Percentiles rank a stretch among this genome's conserved stretches.
phyloP scores from a whole-genome alignment of 139 green algal genomes.

The Micromonas pusilla region DNA sequence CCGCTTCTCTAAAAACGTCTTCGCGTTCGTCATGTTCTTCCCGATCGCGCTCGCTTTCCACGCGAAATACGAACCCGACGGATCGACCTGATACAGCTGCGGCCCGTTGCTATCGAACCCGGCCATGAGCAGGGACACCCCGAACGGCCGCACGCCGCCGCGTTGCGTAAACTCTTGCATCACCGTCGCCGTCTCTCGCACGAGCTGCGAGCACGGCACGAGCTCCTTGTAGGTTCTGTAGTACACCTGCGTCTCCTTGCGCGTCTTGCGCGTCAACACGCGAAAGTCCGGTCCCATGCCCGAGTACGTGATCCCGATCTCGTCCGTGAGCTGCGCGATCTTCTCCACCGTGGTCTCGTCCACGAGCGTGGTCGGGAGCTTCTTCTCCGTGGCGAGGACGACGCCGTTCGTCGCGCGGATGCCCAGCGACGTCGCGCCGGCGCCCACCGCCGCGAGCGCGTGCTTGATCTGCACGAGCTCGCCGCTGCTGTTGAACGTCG shows the following conservation, averaged over 20 bases:
- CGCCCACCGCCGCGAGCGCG: slow-evolving; percentile 86
- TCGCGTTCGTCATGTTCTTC: slow-evolving; percentile 97
- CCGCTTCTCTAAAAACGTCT: slow-evolving; percentile 60
- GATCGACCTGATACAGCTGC: slow-evolving; percentile 97
- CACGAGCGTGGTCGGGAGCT: slow-evolving; percentile 79
- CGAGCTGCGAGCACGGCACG: slow-evolving; percentile 94
- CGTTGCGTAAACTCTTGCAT: slow-evolving; percentile 99
- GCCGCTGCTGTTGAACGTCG: slow-evolving; percentile 94
- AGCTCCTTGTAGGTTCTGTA: slow-evolving; percentile 88
- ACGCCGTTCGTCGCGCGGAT: slow-evolving; percentile 95
- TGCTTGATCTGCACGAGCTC: slow-evolving; percentile 99
- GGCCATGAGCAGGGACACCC: slow-evolving; percentile 92
- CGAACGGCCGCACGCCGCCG: slow-evolving; percentile 84
- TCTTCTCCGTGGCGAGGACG: slow-evolving; percentile 99
- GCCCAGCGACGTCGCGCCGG: slow-evolving; percentile 88
- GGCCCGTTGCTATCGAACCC: slow-evolving; percentile 88
- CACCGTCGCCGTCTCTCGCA: slow-evolving; percentile 88
- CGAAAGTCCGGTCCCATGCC: slow-evolving; percentile 97
- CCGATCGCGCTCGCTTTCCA: slow-evolving; percentile 97
- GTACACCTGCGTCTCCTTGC: slow-evolving; percentile 85
- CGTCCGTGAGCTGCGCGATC: slow-evolving; percentile 79
- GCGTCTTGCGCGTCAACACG: slow-evolving; percentile 84
- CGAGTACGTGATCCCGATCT: slow-evolving; percentile 92
- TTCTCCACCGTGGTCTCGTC: slow-evolving; percentile 62
- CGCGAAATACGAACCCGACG: slow-evolving; percentile 94